phyloP scores from a whole-genome alignment of 495 filamentous ascomycete species.

The Hypomontagnella monticulosa region DNA sequence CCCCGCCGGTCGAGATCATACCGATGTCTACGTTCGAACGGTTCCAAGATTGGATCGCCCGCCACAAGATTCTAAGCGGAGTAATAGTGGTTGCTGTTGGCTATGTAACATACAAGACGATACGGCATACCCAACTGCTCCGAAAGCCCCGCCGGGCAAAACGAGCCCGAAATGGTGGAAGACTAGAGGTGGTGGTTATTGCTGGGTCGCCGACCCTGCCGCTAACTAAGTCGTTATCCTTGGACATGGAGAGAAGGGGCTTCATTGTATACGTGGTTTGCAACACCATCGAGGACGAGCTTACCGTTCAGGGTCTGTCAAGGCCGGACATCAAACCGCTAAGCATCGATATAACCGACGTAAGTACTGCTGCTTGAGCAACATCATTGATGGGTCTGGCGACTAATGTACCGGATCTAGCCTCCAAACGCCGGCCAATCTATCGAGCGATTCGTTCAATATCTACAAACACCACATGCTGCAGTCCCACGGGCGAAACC shows the following conservation, averaged over 20 bases:
- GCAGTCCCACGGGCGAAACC: slow-evolving; percentile 76
- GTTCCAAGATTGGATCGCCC: slow-evolving; percentile 68
- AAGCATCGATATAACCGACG: slow-evolving; percentile 82
- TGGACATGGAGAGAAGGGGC: slow-evolving; percentile 88
- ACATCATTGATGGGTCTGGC: not conserved
- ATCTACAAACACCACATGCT: slow-evolving; percentile 75
- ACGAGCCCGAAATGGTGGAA: slow-evolving; percentile 81
- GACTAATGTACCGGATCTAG: slow-evolving; percentile 46
- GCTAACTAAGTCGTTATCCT: slow-evolving; percentile 78
- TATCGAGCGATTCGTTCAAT: slow-evolving; percentile 70
- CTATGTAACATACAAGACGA: slow-evolving; percentile 71
- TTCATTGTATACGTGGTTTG: slow-evolving; percentile 94
- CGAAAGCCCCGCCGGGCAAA: slow-evolving; percentile 77
- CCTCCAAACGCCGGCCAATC: slow-evolving; percentile 62
- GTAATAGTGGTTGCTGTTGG: slow-evolving; percentile 74
- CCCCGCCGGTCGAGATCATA: slow-evolving; percentile 50
- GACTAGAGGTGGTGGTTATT: slow-evolving; percentile 89
- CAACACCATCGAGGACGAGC: slow-evolving; percentile 81
- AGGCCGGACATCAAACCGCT: slow-evolving; percentile 83
- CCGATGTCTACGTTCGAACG: slow-evolving; percentile 50
- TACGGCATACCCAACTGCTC: slow-evolving; percentile 66
- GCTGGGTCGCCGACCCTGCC: slow-evolving; percentile 84
- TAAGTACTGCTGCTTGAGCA: slow-evolving; percentile 47
- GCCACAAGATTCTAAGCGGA: slow-evolving; percentile 74
- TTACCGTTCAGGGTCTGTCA: slow-evolving; percentile 75